Evolutionary conservation across 108 stramenopile genomes (phyloP), one percentile per base, ranked within the genome.

Genomic region (Epipyxis sp.): DNA sequence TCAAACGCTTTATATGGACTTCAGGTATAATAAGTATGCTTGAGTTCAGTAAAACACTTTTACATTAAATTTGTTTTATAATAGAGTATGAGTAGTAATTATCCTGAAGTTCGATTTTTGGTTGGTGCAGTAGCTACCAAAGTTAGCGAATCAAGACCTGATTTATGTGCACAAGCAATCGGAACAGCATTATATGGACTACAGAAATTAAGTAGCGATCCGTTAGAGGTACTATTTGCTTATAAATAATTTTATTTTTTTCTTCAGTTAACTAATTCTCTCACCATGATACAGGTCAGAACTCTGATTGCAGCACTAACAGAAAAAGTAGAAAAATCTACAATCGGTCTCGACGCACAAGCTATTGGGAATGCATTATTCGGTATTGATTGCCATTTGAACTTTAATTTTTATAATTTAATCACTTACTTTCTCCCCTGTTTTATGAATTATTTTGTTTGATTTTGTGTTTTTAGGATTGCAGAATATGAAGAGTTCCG

Each of bases 11-110:
- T 27, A 13, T 74, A 34, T 39, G 71, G 71, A 13, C 6, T 74
- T 74, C 71, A 74, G n/a, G n/a, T n/a, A n/a, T n/a, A n/a, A n/a
- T n/a, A n/a, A n/a, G n/a, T n/a, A n/a, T n/a, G n/a, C n/a, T n/a
- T n/a, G n/a, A n/a, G n/a, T n/a, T n/a, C n/a, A n/a, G n/a, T n/a
- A n/a, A n/a, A n/a, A n/a, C n/a, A n/a, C n/a, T n/a, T n/a, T n/a
- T n/a, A n/a, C n/a, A n/a, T n/a, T n/a, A n/a, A n/a, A n/a, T n/a
- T n/a, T n/a, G n/a, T n/a, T n/a, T n/a, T n/a, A n/a, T n/a, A n/a
- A n/a, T n/a, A n/a, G 25, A 54, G 71, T 25, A 34, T 74, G 71
- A 43, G 41, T 10, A 74, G 71, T 37, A 42, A 74, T 42, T 74
- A 13, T 37, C 10, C 25, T 34, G 71, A 74, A 57, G 71, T 74